Evolutionary conservation across 164 flowering plant genomes (phyloP).

Genomic region (Magnolia officinalis): DNA sequence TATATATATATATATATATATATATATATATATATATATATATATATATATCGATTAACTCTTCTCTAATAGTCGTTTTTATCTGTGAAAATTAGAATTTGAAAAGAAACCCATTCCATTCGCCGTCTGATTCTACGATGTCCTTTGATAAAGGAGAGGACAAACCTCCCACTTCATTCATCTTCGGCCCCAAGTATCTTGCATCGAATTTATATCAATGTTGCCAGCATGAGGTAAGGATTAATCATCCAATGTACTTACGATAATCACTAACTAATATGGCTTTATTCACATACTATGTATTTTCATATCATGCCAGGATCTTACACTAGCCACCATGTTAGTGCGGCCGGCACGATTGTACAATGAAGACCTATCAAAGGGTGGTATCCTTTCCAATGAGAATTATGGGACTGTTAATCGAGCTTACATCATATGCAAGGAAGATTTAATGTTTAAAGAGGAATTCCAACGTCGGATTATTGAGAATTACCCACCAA

Average conservation of each 20-base stretch:
- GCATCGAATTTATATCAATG: constrained; percentile 22
- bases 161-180: constrained; percentile 29
- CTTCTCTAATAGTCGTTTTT: too few relatives aligned
- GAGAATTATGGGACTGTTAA: constrained; percentile 21
- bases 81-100: background rate
- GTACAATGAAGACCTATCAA: constrained; percentile 3
- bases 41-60: too few relatives aligned
- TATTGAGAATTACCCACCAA: constrained; percentile 19
- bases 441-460: constrained; percentile 8
- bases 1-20: too few relatives aligned
- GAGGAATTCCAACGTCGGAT: constrained; percentile 26
- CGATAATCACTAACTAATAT: background rate
- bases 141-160: constrained; percentile 24
- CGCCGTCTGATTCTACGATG: background rate
- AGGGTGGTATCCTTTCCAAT: background rate
- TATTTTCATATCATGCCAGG: constrained; percentile 7
- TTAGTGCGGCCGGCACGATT: constrained; percentile 11
- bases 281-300: background rate
- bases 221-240: constrained; percentile 32
- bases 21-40: too few relatives aligned
- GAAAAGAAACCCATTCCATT: background rate
- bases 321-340: constrained; percentile 12
- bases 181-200: constrained; percentile 25
- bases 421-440: constrained; percentile 17
- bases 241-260: background rate